Conservation (phyloP, 768 basidiomycete species). For the Boletus rubroflammeus region DNA sequence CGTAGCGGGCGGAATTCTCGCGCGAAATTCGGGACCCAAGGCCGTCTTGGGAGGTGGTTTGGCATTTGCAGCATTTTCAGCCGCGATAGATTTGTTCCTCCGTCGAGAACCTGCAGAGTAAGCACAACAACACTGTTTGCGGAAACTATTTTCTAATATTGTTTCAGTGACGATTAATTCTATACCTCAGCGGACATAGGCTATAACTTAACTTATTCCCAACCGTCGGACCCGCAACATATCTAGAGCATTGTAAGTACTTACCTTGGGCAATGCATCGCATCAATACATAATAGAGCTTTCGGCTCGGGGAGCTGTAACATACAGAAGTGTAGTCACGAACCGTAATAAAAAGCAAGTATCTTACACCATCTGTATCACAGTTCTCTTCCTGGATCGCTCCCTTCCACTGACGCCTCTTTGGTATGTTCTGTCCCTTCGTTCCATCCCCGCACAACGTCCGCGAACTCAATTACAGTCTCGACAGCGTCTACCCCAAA, state of each 20-base stretch:
- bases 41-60: constrained; percentile 85
- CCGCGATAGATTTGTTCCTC: constrained; percentile 80
- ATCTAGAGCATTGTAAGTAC: constrained; percentile 20
- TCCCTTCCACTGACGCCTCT: too few species aligned
- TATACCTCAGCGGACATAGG: not conserved
- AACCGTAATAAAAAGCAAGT: not conserved
- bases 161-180: constrained; percentile 39
- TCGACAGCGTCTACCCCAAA: too few species aligned
- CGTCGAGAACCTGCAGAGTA: constrained; percentile 79
- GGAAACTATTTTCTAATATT: constrained; percentile 2
- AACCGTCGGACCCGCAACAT: constrained; percentile 4
- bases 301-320: not conserved
- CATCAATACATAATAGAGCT: not conserved
- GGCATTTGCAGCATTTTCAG: constrained; percentile 92
- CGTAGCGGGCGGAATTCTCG: constrained; percentile 83
- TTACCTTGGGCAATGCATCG: not conserved
- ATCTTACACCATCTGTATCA: not conserved
- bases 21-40: constrained; percentile 81
- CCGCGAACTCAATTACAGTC: too few species aligned
- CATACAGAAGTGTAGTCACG: too few species aligned
- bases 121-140: constrained; percentile 23
- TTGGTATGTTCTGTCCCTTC: too few species aligned
- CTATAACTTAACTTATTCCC: constrained; percentile 23
- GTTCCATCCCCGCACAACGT: too few species aligned
- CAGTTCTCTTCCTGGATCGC: not conserved